Evolutionary conservation across 2,329 filamentous ascomycete species (phyloP), one percentile per base, ranked within the genome.

Genomic region (Aspergillus floridensis): DNA sequence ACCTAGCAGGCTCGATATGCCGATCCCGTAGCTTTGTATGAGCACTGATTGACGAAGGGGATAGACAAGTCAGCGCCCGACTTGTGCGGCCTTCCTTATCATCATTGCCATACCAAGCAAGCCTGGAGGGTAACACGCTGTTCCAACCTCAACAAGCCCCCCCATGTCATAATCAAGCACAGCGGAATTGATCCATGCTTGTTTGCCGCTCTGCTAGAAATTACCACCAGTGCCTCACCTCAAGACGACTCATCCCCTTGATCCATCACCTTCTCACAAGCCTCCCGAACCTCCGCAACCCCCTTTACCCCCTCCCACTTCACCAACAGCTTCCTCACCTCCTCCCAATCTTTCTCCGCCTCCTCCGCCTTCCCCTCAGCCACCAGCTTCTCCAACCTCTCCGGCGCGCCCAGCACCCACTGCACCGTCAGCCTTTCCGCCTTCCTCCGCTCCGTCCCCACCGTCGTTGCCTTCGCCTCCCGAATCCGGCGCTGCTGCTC

Each of bases 291-390:
- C 53, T 80, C 74, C 44, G 72, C 63, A 26, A 80, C 77, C 2
- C 79, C 79, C 55, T 74, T 74, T 0, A 80, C 77, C 3, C 72
- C 72, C 21, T 74, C 65, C 79, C 79, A 81, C 53, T 72, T 74
- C 41, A 71, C 68, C 24, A 81, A 66, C 48, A 81, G 61, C 11
- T 57, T 61, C 29, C 71, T 65, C 3, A 80, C 68, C 66, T 77
- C 69, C 53, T 69, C 63, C 79, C 81, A 79, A 65, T 82, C 70
- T 62, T 66, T 68, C 61, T 74, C 68, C 14, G 79, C 75, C 38
- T 78, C 78, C 7, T 77, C 76, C 14, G 63, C 61, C 49, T 77
- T 74, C 3, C 70, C 74, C 6, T 77, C 73, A 2, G 69, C 68
- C 22, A 81, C 7, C 38, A 80, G 63, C 44, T 58, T 64, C 58